These are phyloP conservation scores for Pseudonitzschia multiseries DNA, from an alignment of 108 stramenopile species.

Conservation along the genomic window DNA sequence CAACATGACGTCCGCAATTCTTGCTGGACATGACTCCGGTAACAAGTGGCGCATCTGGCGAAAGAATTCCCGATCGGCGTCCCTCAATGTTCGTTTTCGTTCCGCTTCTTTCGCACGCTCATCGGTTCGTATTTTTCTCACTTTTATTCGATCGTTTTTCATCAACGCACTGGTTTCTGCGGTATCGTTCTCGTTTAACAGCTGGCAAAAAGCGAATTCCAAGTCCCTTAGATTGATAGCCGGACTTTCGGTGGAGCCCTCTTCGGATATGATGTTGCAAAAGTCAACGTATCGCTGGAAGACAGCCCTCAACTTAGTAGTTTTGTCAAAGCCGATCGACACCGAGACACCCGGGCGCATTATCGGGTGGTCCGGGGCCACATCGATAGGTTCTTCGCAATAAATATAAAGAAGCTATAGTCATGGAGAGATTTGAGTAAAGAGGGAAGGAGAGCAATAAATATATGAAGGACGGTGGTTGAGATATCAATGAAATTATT, in stretches of 20 bases:
- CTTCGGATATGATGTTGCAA: slow-evolving; percentile 40
- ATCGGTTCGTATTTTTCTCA: slow-evolving; percentile 41
- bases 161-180: slow-evolving; percentile 77
- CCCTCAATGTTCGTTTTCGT: slow-evolving; percentile 51
- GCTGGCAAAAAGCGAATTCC: slow-evolving; percentile 69
- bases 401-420: slow-evolving; percentile 51
- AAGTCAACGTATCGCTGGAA: slow-evolving; percentile 69
- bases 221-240: slow-evolving; percentile 38
- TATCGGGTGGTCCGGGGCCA: slow-evolving; percentile 57
- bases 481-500: no score
- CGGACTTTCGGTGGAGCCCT: not conserved
- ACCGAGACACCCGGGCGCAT: slow-evolving; percentile 59
- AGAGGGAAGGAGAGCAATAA: slow-evolving; percentile 8
- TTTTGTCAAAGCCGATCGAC: slow-evolving; percentile 75
- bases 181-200: slow-evolving; percentile 57
- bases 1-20: slow-evolving; percentile 59
- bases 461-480: slow-evolving; percentile 15
- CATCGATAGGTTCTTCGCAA: slow-evolving; percentile 45
- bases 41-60: slow-evolving; percentile 53
- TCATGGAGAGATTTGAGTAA: not conserved
- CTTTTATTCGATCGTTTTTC: slow-evolving; percentile 81
- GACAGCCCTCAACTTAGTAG: slow-evolving; percentile 56
- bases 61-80: slow-evolving; percentile 69
- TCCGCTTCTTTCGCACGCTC: slow-evolving; percentile 45
- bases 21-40: slow-evolving; percentile 36